Percentiles rank a stretch among this genome's conserved stretches.
Evolutionary conservation across 805 yeast species (phyloP).

Genomic region (Wickerhamiella vanderwaltii): DNA sequence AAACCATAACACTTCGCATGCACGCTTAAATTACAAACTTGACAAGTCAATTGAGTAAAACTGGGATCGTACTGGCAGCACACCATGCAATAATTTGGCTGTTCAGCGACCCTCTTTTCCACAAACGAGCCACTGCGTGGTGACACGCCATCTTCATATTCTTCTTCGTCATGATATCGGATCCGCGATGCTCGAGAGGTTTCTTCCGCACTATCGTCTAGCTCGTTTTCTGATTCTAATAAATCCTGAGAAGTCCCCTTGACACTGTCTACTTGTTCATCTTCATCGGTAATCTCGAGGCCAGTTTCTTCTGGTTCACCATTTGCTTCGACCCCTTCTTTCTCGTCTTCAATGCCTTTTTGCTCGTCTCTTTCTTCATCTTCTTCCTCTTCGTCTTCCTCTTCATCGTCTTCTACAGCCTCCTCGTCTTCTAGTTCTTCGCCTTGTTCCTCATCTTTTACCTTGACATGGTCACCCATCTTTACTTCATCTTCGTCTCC

Average conservation of each 20-base stretch:
- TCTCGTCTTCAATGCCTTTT: slow-evolving; percentile 12
- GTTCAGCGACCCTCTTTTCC: background rate
- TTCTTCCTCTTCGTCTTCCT: slow-evolving; percentile 7
- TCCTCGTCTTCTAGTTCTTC: slow-evolving; percentile 15
- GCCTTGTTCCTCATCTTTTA: slow-evolving; percentile 14
- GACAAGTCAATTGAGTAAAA: slow-evolving; percentile 41
- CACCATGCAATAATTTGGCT: slow-evolving; percentile 40
- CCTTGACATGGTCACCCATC: too few relatives aligned
- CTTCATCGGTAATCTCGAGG: background rate
- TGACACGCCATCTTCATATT: background rate
- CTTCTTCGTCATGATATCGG: too few relatives aligned
- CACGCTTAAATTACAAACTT: slow-evolving; percentile 53
- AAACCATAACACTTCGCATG: slow-evolving; percentile 64
- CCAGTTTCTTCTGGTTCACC: background rate
- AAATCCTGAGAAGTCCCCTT: background rate
- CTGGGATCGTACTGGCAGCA: slow-evolving; percentile 36
- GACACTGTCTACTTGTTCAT: background rate
- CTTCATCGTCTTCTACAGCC: slow-evolving; percentile 15
- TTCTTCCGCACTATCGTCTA: too few relatives aligned
- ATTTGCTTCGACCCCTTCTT: background rate
- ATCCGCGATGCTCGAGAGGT: too few relatives aligned
- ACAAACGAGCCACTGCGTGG: background rate
- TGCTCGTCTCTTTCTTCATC: slow-evolving; percentile 16
- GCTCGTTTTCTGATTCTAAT: background rate
- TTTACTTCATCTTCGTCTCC: slow-evolving; percentile 14